Evolutionary conservation across 805 yeast genomes (phyloP), one percentile per base, ranked within the genome.

Genomic region (Candida vaughaniae): DNA sequence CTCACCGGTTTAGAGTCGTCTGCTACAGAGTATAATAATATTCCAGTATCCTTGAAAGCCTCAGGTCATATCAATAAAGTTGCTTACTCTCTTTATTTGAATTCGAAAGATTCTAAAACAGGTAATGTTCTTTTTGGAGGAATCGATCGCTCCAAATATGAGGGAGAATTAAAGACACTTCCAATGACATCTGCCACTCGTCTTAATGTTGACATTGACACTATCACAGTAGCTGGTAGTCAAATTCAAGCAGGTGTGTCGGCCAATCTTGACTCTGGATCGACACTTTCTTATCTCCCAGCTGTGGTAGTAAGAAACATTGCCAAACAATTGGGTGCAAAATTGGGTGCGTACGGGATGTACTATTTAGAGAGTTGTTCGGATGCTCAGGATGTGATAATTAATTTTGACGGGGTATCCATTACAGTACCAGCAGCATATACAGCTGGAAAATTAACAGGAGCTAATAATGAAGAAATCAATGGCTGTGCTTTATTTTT

Each of bases 1-100:
- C 66, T 83, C 32, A 60, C 74, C 4, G 83, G 78, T 7, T 66
- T 84, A 36, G 95, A 88, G 55, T 17, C 14, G 3, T 20, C 26
- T 8, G 2, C n/a, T 6, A 20, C 16, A 3, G 26, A 30, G 12
- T 64, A 65, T 41, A 48, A 49, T 35, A 65, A 63, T 41, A 42
- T 63, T 15, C 71, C 71, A 5, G 42, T 45, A 17, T 51, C 53
- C 17, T 45, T 66, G 50, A 56, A 58, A 41, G 30, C 42, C 3
- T 49, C 52, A 28, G 70, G 70, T 6, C 28, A 51, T 26, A 63
- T 62, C 40, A 41, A 60, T 28, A 61, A 56, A 42, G 42, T 39
- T 17, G 54, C 55, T 16, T 66, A 64, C 49, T 62, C 67, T 6
- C 5, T 32, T 16, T 64, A 54, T 46, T 55, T 66, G 47, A 57